Percentiles rank a stretch among this genome's conserved stretches.
These are phyloP conservation scores for Ambrosia hybrid DNA, from an alignment of 140 eudicot genomes.

Conservation along the genomic window DNA sequence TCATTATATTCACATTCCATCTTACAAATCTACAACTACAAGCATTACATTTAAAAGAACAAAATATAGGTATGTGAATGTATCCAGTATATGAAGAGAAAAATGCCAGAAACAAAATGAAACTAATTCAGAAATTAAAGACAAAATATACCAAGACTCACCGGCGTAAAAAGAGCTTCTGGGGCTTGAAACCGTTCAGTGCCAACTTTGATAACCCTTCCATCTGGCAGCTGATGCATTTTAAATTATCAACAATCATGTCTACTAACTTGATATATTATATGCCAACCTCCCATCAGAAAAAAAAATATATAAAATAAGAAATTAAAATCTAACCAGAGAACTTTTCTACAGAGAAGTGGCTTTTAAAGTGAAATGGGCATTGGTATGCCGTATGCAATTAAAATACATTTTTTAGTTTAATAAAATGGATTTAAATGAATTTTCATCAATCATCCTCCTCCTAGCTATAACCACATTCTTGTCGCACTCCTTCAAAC, in stretches of 20 bases:
- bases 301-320: no score
- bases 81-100: not conserved
- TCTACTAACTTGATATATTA: not conserved
- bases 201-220: constrained; percentile 96
- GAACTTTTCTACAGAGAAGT: not conserved
- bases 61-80: not conserved
- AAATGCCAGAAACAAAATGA: not conserved
- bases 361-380: no score
- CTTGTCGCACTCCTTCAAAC: no score
- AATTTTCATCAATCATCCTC: no score
- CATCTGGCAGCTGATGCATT: constrained; percentile 86
- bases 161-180: constrained; percentile 98
- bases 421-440: no score
- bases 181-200: constrained; percentile 98
- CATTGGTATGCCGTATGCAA: no score
- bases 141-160: constrained; percentile 36
- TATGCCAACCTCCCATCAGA: not conserved
- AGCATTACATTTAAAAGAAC: constrained; percentile 10
- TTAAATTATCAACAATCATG: constrained; percentile 20
- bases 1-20: constrained; percentile 9
- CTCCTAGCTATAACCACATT: no score
- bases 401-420: no score
- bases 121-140: constrained; percentile 4
- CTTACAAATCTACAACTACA: constrained; percentile 16
- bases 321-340: not conserved